phyloP scores from a whole-genome alignment of 2,329 filamentous ascomycete genomes.

The Mycosphaerella sp. region DNA sequence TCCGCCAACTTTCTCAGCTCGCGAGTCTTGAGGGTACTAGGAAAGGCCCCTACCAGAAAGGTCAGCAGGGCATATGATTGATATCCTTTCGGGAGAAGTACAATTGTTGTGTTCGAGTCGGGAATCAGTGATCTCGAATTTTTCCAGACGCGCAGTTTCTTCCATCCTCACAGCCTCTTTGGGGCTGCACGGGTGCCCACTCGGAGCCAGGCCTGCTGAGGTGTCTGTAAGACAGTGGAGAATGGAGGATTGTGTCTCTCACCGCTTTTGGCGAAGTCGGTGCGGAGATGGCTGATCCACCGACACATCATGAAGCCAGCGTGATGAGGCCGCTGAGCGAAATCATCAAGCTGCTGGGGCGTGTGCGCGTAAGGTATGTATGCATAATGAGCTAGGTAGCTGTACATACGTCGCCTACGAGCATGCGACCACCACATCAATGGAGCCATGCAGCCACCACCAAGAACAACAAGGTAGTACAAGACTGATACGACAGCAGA shows the following conservation, averaged over 20 bases:
- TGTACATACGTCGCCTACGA: neutral
- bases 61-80: neutral
- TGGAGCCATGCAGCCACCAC: conserved; percentile 4
- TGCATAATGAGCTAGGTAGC: conserved; percentile 15
- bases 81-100: neutral
- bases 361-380: neutral
- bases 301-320: neutral
- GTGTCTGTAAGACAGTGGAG: conserved; percentile 3
- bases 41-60: conserved; percentile 17
- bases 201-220: conserved; percentile 15
- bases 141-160: conserved; percentile 24
- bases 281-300: neutral
- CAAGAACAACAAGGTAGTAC: neutral
- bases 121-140: conserved; percentile 31
- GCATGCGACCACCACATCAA: no score
- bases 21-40: conserved; percentile 26
- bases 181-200: conserved; percentile 11
- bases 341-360: conserved; percentile 2
- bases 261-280: no score
- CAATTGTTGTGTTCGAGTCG: conserved; percentile 26
- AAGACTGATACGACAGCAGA: neutral
- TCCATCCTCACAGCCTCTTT: conserved; percentile 1
- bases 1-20: conserved; percentile 29
- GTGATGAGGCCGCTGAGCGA: conserved; percentile 7
- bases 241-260: neutral